These are phyloP conservation scores for Narthecium ossifragum DNA, from an alignment of 106 monocot species.

Conservation along the genomic window DNA sequence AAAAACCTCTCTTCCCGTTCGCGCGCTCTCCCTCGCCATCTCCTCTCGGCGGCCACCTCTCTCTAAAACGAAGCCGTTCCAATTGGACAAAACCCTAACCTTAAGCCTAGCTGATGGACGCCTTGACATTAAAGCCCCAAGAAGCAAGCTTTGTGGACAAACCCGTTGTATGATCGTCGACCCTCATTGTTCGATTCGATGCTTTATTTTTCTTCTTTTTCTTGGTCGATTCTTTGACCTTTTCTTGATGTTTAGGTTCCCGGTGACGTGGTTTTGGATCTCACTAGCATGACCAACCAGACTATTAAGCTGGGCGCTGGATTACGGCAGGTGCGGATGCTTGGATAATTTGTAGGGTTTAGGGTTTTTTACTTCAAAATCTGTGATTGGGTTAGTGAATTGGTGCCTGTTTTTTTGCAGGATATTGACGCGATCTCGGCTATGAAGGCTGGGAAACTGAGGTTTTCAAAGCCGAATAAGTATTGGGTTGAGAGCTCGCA, in stretches of 20 bases:
- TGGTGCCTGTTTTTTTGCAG: slow-evolving; percentile 21
- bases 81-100: too few relatives aligned
- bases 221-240: neutral
- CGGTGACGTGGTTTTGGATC: slow-evolving; percentile 76
- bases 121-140: slow-evolving; percentile 14
- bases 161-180: slow-evolving; percentile 28
- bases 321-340: slow-evolving; percentile 63
- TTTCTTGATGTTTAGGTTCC: slow-evolving; percentile 40
- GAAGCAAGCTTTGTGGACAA: slow-evolving; percentile 29
- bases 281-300: slow-evolving; percentile 47
- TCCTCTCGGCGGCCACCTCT: too few relatives aligned
- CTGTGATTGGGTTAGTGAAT: too few relatives aligned
- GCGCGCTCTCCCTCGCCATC: too few relatives aligned
- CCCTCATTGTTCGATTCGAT: too few relatives aligned
- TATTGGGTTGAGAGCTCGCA: slow-evolving; percentile 93
- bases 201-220: neutral
- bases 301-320: slow-evolving; percentile 76
- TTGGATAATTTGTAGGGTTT: neutral
- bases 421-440: slow-evolving; percentile 60
- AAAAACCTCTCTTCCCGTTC: too few relatives aligned
- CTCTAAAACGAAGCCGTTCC: too few relatives aligned
- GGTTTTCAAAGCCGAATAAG: slow-evolving; percentile 74
- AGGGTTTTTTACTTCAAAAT: too few relatives aligned
- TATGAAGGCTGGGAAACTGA: slow-evolving; percentile 62
- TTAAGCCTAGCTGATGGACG: slow-evolving; percentile 27